Base-by-base conservation (phyloP, 169 alveolate genomes). In the Eimeria necatrix region DNA sequence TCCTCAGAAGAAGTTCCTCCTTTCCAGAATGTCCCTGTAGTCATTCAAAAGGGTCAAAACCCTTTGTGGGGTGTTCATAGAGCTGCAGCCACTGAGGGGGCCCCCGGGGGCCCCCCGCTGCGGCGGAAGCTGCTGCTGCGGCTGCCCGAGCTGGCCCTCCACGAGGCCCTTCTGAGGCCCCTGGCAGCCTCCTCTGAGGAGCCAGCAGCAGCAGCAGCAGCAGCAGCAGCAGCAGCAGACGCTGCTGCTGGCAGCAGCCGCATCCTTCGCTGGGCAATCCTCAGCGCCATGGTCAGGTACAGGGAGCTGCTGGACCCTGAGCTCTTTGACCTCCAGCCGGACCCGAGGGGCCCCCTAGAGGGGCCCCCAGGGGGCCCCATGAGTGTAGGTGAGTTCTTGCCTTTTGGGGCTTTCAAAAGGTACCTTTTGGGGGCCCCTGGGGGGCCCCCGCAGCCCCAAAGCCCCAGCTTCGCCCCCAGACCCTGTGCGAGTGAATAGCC, bases 221-320 rank as follows among this genome's bases (percentile, higher is more conserved):
- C 85, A 41, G 48, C 61, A 5, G 18, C 41, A 49, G 88, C 88
- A 49, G 51, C 88, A 78, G 88, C 41, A 12, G 41, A 56, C 24
- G 87, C 87, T 41, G 87, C 61, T 14, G 20, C 14, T 18, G 48
- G 61, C 26, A 61, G 87, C 61, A 18, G 22, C 52, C 88, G 12
- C 18, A 68, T 46, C 70, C 26, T 78, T 4, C 16, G 88, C 12
- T 78, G 88, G 88, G 88, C 88, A 9, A 46, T 78, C 70, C 70
- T 78, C 20, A 18, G 68, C 20, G 88, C 88, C 20, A 78, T 78
- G 88, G 48, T 51, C 4, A 22, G 88, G 1, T 78, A 78, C 88
- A 46, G 88, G 88, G 88, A 78, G 88, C 3, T 78, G 88, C 88
- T 78, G 26, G 88, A 78, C 52, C 88, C 88, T 18, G 59, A 78